Evolutionary conservation across 441 rosid species (phyloP), one percentile per base, ranked within the genome.

Genomic region (Biscutella auriculata): DNA sequence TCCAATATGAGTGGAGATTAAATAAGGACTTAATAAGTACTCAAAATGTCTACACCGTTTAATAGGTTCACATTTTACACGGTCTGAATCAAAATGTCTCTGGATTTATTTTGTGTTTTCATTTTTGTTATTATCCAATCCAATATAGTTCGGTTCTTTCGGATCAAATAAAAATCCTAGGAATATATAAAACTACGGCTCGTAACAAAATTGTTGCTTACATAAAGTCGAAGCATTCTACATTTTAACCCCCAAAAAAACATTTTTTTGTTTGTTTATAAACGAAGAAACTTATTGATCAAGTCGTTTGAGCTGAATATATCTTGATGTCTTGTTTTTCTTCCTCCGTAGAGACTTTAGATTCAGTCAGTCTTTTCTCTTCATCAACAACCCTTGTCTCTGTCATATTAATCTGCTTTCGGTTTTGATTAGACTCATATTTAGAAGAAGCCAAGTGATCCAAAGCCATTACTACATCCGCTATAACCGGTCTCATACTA

Each of bases 391-490:
- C 58, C 4, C 51, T 69, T 5, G 14, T 26, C 61, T 67, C 54
- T 3, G 66, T 54, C 47, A 26, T 25, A 49, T 30, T 17, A 14
- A 50, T 6, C 3, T 60, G 40, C 21, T 43, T 68, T 56, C 36
- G 71, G 9, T 60, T 54, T 5, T 71, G 45, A 48, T 57, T 57
- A 1, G 63, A 53, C 41, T 70, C 69, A 52, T 8, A 46, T 21
- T 57, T 82, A 21, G 81, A 85, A 49, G 77, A 73, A 51, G 98
- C 97, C 27, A 92, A 94, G 58, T 88, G 84, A 29, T 70, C 71
- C 46, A 92, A 81, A 58, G 98, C 94, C 19, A 89, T 80, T 36
- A 86, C 98, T 11, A 92, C 98, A 64, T 88, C 98, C 0, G 95
- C 77, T 26, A 92, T 82, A 35, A 84, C 76, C 0, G 97, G 98